Evolutionary conservation across 2,329 filamentous ascomycete species (phyloP).

Genomic region (Aspergillus jensenii): DNA sequence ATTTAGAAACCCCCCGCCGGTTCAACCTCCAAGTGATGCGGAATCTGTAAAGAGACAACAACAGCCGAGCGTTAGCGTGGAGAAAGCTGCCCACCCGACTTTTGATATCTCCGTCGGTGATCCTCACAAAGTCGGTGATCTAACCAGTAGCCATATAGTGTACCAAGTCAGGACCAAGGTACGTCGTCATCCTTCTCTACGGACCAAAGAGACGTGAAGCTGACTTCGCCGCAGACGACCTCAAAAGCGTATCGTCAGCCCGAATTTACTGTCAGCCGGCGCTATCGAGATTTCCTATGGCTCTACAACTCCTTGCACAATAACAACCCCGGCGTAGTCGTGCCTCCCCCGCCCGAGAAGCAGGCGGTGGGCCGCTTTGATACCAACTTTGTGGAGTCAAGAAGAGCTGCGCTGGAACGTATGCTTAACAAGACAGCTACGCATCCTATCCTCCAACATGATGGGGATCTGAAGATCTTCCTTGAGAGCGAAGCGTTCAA

Average conservation of each 20-base stretch:
- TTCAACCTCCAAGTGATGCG: slow-evolving; percentile 49
- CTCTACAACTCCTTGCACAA: slow-evolving; percentile 91
- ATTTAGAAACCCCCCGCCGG: slow-evolving; percentile 61
- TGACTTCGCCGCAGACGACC: slow-evolving; percentile 63
- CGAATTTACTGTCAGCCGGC: slow-evolving; percentile 88
- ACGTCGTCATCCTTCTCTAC: slow-evolving; percentile 24
- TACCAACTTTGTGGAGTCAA: slow-evolving; percentile 91
- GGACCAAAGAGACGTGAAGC: not conserved
- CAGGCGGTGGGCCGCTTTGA: slow-evolving; percentile 96
- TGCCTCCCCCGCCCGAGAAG: slow-evolving; percentile 95
- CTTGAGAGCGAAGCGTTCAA: slow-evolving; percentile 95
- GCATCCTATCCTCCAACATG: slow-evolving; percentile 87
- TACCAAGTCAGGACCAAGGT: slow-evolving; percentile 95
- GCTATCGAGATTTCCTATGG: slow-evolving; percentile 97
- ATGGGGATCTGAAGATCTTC: slow-evolving; percentile 92
- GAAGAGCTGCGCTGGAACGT: slow-evolving; percentile 86
- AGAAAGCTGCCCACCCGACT: slow-evolving; percentile 87
- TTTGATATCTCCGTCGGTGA: slow-evolving; percentile 93
- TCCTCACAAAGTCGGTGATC: slow-evolving; percentile 94
- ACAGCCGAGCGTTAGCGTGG: slow-evolving; percentile 81
- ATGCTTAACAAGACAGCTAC: slow-evolving; percentile 96
- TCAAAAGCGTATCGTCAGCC: slow-evolving; percentile 93
- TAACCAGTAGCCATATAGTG: slow-evolving; percentile 96
- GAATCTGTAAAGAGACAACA: slow-evolving; percentile 52
- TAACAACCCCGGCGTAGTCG: slow-evolving; percentile 92